phyloP scores from a whole-genome alignment of 495 filamentous ascomycete species.

The Tetracladium marchalianum region DNA sequence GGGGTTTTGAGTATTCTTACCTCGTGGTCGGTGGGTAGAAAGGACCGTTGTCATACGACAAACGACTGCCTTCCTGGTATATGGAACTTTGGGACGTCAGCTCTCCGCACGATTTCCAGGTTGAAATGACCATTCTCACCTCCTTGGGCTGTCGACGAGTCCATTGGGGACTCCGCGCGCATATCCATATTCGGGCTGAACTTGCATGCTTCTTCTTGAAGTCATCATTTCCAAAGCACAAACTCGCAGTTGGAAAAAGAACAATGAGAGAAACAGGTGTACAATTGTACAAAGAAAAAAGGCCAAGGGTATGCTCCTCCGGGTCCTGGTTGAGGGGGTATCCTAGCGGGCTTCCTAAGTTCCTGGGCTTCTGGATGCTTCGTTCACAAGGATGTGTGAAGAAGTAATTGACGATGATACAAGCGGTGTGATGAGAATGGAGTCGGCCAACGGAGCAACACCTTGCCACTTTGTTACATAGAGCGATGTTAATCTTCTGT shows the following conservation, averaged over 20 bases:
- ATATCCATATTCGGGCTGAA: constrained; percentile 19
- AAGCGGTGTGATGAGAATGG: no score
- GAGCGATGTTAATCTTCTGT: no score
- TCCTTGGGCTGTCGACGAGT: constrained; percentile 13
- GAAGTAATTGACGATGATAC: no score
- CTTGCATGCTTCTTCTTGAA: constrained; percentile 16
- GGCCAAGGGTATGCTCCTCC: constrained; percentile 5
- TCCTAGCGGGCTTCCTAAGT: no score
- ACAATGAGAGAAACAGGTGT: constrained; percentile 11
- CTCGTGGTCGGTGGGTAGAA: constrained; percentile 16
- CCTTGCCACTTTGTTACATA: no score
- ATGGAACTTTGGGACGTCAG: constrained; percentile 12
- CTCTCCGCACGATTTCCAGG: background rate
- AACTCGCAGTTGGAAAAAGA: constrained; percentile 1
- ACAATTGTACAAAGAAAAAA: constrained; percentile 15
- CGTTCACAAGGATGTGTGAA: no score
- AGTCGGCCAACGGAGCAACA: no score
- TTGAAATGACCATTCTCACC: constrained; percentile 10
- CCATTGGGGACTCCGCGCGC: constrained; percentile 7
- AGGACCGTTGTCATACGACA: constrained; percentile 9
- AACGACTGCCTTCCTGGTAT: constrained; percentile 10
- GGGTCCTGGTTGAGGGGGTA: background rate
- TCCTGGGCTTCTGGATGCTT: no score
- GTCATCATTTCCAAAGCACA: constrained; percentile 17
- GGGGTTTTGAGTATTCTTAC: constrained; percentile 12